These are phyloP conservation scores for Aspergillus fumigatus DNA, from an alignment of 2,329 filamentous ascomycete species.

Conservation along the genomic window DNA sequence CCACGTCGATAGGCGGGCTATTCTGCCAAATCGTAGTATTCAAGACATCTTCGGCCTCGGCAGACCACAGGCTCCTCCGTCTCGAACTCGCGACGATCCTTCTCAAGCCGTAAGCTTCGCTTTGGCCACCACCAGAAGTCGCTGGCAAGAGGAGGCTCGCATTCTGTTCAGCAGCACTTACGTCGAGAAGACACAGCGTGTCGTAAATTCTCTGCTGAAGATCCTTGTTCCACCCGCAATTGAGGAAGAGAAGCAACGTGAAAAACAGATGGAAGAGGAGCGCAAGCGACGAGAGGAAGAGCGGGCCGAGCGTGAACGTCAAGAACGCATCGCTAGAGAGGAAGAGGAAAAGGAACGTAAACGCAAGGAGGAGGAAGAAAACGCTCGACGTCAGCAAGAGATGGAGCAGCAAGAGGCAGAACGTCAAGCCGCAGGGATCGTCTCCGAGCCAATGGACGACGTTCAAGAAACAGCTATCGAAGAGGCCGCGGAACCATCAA, in stretches of 20 bases:
- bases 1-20: slow-evolving; percentile 49
- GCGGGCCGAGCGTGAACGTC: slow-evolving; percentile 56
- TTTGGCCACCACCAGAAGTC: slow-evolving; percentile 64
- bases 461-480: slow-evolving; percentile 53
- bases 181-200: slow-evolving; percentile 63
- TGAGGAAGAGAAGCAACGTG: slow-evolving; percentile 69
- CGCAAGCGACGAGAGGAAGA: slow-evolving; percentile 57
- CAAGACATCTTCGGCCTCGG: slow-evolving; percentile 43
- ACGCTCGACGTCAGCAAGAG: slow-evolving; percentile 57
- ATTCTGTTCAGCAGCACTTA: slow-evolving; percentile 72
- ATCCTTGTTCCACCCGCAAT: slow-evolving; percentile 79
- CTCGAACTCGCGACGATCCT: slow-evolving; percentile 44
- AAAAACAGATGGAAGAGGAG: slow-evolving; percentile 55
- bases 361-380: slow-evolving; percentile 64
- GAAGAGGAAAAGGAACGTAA: slow-evolving; percentile 69
- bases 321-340: slow-evolving; percentile 62
- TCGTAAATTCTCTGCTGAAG: slow-evolving; percentile 66
- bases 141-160: slow-evolving; percentile 87
- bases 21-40: slow-evolving; percentile 48
- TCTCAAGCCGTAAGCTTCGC: slow-evolving; percentile 72
- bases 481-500: slow-evolving; percentile 28
- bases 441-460: slow-evolving; percentile 67
- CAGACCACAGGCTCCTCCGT: slow-evolving; percentile 25
- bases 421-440: slow-evolving; percentile 41
- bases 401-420: slow-evolving; percentile 60